Conservation (phyloP, 768 basidiomycete species). For the Paxillus rubicundulus region DNA sequence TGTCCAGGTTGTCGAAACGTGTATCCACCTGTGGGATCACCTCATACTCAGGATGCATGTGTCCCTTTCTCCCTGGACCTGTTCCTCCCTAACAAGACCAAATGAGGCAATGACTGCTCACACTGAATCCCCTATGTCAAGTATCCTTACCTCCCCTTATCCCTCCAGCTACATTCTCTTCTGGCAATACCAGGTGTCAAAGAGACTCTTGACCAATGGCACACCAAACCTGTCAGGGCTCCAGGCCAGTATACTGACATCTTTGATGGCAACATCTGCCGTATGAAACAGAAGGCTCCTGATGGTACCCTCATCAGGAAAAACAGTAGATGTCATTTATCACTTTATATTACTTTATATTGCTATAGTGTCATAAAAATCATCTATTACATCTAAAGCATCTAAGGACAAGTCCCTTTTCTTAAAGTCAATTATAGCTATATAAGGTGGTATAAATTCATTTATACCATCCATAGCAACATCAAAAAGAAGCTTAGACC, state of each 20-base stretch:
- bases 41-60: conserved; percentile 3
- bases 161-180: neutral
- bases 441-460: too few species aligned
- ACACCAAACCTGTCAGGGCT: neutral
- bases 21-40: conserved; percentile 4
- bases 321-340: too few species aligned
- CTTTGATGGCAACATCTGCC: conserved; percentile 28
- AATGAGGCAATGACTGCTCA: conserved; percentile 1
- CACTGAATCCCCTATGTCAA: neutral
- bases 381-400: too few species aligned
- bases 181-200: conserved; percentile 1
- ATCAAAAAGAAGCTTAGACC: too few species aligned
- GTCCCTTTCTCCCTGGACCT: neutral
- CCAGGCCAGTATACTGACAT: conserved; percentile 20
- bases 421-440: too few species aligned
- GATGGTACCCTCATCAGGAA: too few species aligned
- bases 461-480: too few species aligned
- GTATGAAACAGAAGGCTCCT: conserved; percentile 1
- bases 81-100: conserved; percentile 1
- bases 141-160: conserved; percentile 4
- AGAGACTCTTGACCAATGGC: neutral
- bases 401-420: too few species aligned
- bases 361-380: too few species aligned
- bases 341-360: too few species aligned
- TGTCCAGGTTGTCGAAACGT: conserved; percentile 25